Evolutionary conservation across 805 yeast genomes (phyloP).

Genomic region (Kregervanrija fluxuum): DNA sequence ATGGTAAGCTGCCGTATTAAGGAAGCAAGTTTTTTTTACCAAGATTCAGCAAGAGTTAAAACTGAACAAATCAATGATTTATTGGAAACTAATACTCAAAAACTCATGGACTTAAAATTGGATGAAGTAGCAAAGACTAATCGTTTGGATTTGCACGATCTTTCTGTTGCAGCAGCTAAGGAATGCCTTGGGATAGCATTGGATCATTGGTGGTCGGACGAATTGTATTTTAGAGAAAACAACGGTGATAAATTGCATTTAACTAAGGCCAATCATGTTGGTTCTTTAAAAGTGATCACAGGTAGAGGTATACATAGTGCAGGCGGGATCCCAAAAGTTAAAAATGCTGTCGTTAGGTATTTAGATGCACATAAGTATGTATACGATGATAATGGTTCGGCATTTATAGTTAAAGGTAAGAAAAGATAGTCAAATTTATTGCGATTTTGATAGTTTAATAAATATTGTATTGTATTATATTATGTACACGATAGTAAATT

Average conservation of each 20-base stretch:
- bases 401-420: slow-evolving; percentile 38
- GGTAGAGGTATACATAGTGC: slow-evolving; percentile 68
- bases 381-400: slow-evolving; percentile 41
- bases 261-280: slow-evolving; percentile 32
- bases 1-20: too few relatives aligned
- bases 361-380: slow-evolving; percentile 33
- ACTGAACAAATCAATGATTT: too few relatives aligned
- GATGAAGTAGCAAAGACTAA: slow-evolving; percentile 13
- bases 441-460: background rate
- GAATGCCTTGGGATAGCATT: slow-evolving; percentile 30
- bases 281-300: slow-evolving; percentile 44
- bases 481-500: slow-evolving; percentile 5
- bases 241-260: slow-evolving; percentile 30
- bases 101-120: background rate
- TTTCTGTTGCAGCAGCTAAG: slow-evolving; percentile 41
- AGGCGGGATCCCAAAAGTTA: slow-evolving; percentile 47
- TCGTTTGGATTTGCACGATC: slow-evolving; percentile 51
- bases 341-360: slow-evolving; percentile 32
- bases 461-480: too few relatives aligned
- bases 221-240: slow-evolving; percentile 35
- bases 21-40: too few relatives aligned
- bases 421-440: slow-evolving; percentile 1
- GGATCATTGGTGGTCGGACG: slow-evolving; percentile 58
- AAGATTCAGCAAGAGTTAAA: too few relatives aligned
- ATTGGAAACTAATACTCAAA: too few relatives aligned